Base-by-base conservation (phyloP, 164 flowering plant genomes). In the Pachysandra terminalis region DNA sequence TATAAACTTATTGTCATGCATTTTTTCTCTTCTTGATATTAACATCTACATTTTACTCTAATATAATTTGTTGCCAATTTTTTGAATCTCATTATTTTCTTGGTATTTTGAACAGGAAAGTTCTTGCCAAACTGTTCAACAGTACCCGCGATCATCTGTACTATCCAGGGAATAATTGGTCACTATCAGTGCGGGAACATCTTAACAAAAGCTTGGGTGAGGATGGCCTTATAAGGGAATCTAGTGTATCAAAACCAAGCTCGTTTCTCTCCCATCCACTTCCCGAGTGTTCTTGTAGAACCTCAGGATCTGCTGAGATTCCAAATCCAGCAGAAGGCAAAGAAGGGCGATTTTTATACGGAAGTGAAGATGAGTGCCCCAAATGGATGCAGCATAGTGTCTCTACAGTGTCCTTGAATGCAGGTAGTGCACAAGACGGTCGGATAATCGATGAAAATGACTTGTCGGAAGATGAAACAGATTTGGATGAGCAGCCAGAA, bases 251-350 rank as follows among this genome's bases (percentile, higher is more conserved):
- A 19, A 92, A 89, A 73, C 83, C 89, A 19, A 73, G 69, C 28
- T 84, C 80, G 9, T 95, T 95, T 72, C 85, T 95, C 37, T 83
- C 99, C 19, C 93, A 95, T 68, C 99, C 99, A 3, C 81, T 92
- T 49, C 99, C 97, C 0, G 97, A 92, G 77, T 95, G 99, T 77
- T 86, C 90, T n/a, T 95, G 99, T 76, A 79, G 85, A 73, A 80
- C 80, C 40, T 60, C 82, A 3, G 68, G 64, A 54, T 73, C 83
- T 41, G 59, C 69, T 32, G 79, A 82, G 59, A 70, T 62, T 57
- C 48, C 71, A 6, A 72, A 64, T 41, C 71, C 73, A 45, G 67
- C 77, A 21, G 83, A 74, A 72, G 79, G 64, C 32, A 65, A 63
- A 8, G 73, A 81, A 67, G 83, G 81, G 23, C 71, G 77, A 57